Evolutionary conservation across 768 basidiomycete genomes (phyloP), one percentile per base, ranked within the genome.

Genomic region (Naganishia onofrii): DNA sequence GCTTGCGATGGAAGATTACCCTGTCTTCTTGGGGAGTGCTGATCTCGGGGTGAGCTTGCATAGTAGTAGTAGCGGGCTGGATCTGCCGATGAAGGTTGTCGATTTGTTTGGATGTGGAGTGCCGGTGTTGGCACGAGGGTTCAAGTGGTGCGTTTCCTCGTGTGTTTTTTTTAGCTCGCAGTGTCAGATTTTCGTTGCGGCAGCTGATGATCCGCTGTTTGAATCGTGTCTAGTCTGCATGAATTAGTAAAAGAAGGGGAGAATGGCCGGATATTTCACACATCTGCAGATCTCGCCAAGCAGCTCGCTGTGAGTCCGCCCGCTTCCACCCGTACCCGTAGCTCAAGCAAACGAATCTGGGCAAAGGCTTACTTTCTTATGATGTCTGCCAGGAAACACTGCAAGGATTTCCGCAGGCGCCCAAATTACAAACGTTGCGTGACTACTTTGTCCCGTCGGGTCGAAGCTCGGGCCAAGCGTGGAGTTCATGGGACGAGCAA

Each of bases 61-160:
- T 82, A 87, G 88, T 6, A 94, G 92, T 79, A 92, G 92, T 0
- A 94, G 92, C 1, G 90, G 86, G 0, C 82, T 93, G 68, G 96
- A 99, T 81, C 83, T 99, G 67, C 96, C 96, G 2, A 99, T 99
- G 96, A 99, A 99, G 81, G 88, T 99, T 5, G 93, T 99, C 8
- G 96, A 99, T 80, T 97, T 98, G 95, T 97, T 98, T 82, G 96
- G 96, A 4, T 97, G 94, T 74, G 89, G 89, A 5, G 83, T 98
- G 68, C 95, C 95, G 0, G 96, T 97, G 9, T 90, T 94, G 71
- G 94, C 96, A 0, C 84, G 93, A 3, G 84, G 88, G 58, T 99
- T 95, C 77, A 82, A 84, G 51, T 95, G 92, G 93, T 94, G 71
- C n/a, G 86, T 42, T 42, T 17, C n/a, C n/a, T n/a, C n/a, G n/a